A percentile compares a stretch with the other conserved stretches of the same genome.
phyloP scores from a whole-genome alignment of 129 eudicot genomes.

The Tanacetum coccineum region DNA sequence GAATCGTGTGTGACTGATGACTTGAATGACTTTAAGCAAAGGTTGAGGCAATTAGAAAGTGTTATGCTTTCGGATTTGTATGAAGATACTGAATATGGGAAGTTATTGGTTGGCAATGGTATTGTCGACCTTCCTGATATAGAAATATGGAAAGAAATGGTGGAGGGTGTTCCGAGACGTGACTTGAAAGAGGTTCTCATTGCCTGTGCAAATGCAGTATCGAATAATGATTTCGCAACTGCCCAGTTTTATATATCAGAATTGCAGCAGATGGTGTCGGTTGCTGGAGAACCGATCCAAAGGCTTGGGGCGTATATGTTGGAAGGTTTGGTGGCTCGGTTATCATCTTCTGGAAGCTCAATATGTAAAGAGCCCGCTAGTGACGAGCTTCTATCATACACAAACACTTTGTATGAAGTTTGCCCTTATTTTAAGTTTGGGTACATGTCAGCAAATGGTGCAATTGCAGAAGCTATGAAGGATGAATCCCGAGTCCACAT shows the following conservation, averaged over 20 bases:
- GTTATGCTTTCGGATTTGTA: constrained; percentile 58
- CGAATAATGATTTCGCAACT: constrained; percentile 41
- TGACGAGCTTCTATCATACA: constrained; percentile 52
- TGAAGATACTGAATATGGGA: constrained; percentile 33
- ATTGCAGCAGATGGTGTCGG: constrained; percentile 67
- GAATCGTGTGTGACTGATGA: constrained; percentile 62
- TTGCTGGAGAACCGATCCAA: constrained; percentile 74
- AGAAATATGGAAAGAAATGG: constrained; percentile 69
- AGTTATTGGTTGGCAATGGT: constrained; percentile 25
- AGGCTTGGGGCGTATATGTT: constrained; percentile 81
- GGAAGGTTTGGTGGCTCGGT: constrained; percentile 75
- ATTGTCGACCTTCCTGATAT: constrained; percentile 42
- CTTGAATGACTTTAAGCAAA: constrained; percentile 44
- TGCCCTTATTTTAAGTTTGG: constrained; percentile 86
- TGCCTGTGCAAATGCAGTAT: constrained; percentile 62
- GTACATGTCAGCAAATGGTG: constrained; percentile 87
- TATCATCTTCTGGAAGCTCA: constrained; percentile 55
- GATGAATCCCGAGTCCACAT: constrained; percentile 65
- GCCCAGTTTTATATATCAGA: constrained; percentile 55
- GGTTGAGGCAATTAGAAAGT: constrained; percentile 64
- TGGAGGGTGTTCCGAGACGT: constrained; percentile 53
- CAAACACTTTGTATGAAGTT: constrained; percentile 59
- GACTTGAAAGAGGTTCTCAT: constrained; percentile 64
- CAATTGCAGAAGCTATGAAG: constrained; percentile 82
- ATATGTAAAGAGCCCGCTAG: constrained; percentile 52